Evolutionary conservation across 306 rosid genomes (phyloP).

Genomic region (Prunus mongolica): DNA sequence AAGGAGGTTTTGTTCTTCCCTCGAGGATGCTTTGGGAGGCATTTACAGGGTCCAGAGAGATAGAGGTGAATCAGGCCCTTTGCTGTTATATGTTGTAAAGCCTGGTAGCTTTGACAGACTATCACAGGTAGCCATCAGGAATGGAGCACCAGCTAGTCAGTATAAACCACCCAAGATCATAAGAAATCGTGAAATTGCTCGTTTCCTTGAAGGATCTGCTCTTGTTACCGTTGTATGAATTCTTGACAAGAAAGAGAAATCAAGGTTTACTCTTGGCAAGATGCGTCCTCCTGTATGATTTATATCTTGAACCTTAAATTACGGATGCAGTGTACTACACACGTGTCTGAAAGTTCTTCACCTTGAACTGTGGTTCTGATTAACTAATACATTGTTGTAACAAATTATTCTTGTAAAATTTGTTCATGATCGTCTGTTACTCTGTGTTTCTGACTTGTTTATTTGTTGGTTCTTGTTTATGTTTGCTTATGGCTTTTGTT

Average conservation of each 20-base stretch:
- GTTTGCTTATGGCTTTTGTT: not conserved
- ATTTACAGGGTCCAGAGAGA: conserved; percentile 44
- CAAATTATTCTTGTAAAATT: not conserved
- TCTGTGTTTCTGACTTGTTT: not conserved
- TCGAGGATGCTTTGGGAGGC: conserved; percentile 58
- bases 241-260: not conserved
- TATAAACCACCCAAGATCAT: conserved; percentile 68
- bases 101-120: conserved; percentile 47
- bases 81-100: conserved; percentile 35
- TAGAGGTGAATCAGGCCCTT: conserved; percentile 40
- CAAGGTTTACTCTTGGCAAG: not conserved
- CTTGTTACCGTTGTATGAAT: conserved; percentile 22
- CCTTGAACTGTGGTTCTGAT: not conserved
- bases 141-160: conserved; percentile 60
- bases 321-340: not conserved
- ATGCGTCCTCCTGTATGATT: not conserved
- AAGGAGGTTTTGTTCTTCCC: conserved; percentile 31
- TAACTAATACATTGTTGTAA: not conserved
- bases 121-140: conserved; percentile 39
- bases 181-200: conserved; percentile 38
- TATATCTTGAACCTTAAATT: not conserved
- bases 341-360: not conserved
- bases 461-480: not conserved
- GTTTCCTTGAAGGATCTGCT: conserved; percentile 35
- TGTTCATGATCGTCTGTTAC: not conserved